These are phyloP conservation scores for Nannizzia gypsea DNA, from an alignment of 2,329 filamentous ascomycete species.

Conservation along the genomic window DNA sequence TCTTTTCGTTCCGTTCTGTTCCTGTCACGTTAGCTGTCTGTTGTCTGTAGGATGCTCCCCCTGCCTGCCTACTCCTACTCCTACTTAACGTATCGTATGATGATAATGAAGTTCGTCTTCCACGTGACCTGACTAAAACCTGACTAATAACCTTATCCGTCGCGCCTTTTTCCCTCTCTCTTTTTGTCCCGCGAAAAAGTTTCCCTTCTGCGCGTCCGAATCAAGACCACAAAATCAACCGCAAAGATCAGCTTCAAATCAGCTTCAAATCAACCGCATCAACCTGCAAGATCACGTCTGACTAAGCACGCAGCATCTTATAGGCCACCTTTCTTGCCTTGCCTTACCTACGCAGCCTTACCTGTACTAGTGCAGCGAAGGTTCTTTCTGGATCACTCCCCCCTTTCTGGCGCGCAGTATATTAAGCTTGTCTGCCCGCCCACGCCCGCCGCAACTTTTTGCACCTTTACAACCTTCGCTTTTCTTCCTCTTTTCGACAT, in stretches of 20 bases:
- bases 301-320: too few relatives aligned
- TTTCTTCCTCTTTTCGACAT: neutral
- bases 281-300: neutral
- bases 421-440: neutral
- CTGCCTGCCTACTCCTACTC: too few relatives aligned
- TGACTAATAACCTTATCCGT: neutral
- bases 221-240: neutral
- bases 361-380: too few relatives aligned
- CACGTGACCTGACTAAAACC: conserved; percentile 15
- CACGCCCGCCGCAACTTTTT: neutral
- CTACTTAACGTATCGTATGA: too few relatives aligned
- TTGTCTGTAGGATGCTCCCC: too few relatives aligned
- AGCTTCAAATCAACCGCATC: neutral
- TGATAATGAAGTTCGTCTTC: neutral
- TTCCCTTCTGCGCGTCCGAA: neutral
- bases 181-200: neutral
- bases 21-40: conserved; percentile 11
- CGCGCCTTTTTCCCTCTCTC: too few relatives aligned
- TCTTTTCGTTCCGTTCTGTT: conserved; percentile 14
- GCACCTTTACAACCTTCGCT: neutral
- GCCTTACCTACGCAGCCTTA: too few relatives aligned
- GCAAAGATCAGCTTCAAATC: too few relatives aligned
- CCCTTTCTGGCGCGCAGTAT: neutral
- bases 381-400: too few relatives aligned
- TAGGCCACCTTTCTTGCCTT: too few relatives aligned